These are phyloP conservation scores for Hanseniaspora occidentalis DNA, from an alignment of 805 yeast genomes.

Conservation along the genomic window DNA sequence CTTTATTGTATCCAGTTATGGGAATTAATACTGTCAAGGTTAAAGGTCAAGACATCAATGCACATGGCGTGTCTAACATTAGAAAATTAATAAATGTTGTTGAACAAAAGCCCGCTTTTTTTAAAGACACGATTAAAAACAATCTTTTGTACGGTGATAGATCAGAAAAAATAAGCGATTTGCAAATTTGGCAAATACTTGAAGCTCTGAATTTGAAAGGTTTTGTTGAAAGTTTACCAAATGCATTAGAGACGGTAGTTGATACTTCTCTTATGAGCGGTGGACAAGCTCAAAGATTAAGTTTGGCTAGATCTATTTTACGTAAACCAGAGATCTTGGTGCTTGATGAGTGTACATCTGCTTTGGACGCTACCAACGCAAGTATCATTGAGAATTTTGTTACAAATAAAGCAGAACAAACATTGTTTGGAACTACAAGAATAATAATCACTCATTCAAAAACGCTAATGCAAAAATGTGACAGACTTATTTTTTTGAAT, in stretches of 20 bases:
- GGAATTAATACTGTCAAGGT: constrained; percentile 29
- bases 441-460: constrained; percentile 65
- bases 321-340: constrained; percentile 36
- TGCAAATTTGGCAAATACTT: constrained; percentile 29
- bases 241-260: constrained; percentile 47
- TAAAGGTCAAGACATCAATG: constrained; percentile 35
- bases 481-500: constrained; percentile 36
- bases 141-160: constrained; percentile 54
- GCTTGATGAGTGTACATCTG: constrained; percentile 84
- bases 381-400: constrained; percentile 39
- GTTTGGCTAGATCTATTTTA: constrained; percentile 71
- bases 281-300: constrained; percentile 80
- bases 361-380: constrained; percentile 60
- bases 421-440: constrained; percentile 30
- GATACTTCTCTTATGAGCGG: constrained; percentile 56
- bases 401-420: constrained; percentile 11
- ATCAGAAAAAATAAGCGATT: constrained; percentile 21
- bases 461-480: constrained; percentile 50
- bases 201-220: constrained; percentile 37
- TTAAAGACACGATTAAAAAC: constrained; percentile 60
- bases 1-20: constrained; percentile 36
- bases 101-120: constrained; percentile 60
- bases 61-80: constrained; percentile 34
- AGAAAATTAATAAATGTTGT: constrained; percentile 54
- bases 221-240: constrained; percentile 41